A percentile compares a stretch with the other conserved stretches of the same genome.
Conservation (phyloP, 108 stramenopile genomes). For the Nannochloropsis oceanica region DNA sequence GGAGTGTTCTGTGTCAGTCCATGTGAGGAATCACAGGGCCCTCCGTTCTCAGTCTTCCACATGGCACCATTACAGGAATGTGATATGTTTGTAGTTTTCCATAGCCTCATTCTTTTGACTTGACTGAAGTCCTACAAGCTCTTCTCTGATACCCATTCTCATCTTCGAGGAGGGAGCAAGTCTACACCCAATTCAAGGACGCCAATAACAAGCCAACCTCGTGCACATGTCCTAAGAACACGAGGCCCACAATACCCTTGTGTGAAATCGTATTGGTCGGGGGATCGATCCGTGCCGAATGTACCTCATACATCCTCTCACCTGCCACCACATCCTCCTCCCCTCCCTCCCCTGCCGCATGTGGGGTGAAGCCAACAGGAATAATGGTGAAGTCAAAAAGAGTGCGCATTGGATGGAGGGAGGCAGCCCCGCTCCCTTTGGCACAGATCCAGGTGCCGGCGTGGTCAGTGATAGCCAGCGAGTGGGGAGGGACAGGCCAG, state of each 20-base stretch:
- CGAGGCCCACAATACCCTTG: background rate
- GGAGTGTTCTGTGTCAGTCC: too few species aligned
- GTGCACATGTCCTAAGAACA: background rate
- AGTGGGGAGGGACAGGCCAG: background rate
- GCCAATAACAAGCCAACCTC: background rate
- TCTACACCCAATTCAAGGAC: background rate
- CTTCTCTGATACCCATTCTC: too few species aligned
- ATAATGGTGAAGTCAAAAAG: background rate
- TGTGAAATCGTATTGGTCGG: background rate
- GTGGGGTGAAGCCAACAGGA: background rate
- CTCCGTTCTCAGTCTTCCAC: too few species aligned
- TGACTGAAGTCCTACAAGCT: too few species aligned
- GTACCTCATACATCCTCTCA: background rate
- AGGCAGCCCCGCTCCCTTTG: background rate
- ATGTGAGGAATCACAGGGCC: too few species aligned
- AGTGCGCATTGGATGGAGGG: background rate
- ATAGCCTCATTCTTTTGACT: too few species aligned
- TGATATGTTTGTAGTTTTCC: too few species aligned
- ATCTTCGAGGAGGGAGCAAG: background rate
- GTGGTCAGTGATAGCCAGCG: background rate
- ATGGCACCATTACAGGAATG: too few species aligned
- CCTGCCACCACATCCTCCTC: background rate
- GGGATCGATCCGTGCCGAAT: background rate
- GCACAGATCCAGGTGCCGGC: background rate
- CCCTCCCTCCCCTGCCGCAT: background rate